phyloP scores from a whole-genome alignment of 768 basidiomycete species.

The Pisolithus marmoratus region DNA sequence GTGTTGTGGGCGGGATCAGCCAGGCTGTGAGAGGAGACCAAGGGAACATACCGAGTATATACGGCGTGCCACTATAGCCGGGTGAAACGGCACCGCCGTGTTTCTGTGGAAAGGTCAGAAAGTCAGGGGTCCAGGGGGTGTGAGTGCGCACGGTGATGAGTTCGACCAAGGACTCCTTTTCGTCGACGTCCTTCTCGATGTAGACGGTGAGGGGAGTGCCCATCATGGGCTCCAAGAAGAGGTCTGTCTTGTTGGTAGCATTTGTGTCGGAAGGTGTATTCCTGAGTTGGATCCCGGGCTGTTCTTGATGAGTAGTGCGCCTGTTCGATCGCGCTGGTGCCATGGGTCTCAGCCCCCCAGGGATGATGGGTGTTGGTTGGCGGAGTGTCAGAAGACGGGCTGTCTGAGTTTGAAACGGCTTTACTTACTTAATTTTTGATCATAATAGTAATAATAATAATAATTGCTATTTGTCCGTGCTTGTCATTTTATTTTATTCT shows the following conservation, averaged over 20 bases:
- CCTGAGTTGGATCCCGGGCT: constrained; percentile 23
- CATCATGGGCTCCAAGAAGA: constrained; percentile 82
- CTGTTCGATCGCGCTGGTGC: constrained; percentile 67
- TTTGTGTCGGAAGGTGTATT: constrained; percentile 25
- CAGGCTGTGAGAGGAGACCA: neutral
- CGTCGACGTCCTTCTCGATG: constrained; percentile 74
- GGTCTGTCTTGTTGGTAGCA: constrained; percentile 33
- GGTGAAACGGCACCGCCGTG: constrained; percentile 70
- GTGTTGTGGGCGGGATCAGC: constrained; percentile 1
- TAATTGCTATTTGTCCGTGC: constrained; percentile 20
- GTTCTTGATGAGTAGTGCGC: constrained; percentile 41
- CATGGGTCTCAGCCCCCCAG: constrained; percentile 57
- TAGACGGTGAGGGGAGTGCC: constrained; percentile 71
- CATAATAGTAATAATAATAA: too few species aligned
- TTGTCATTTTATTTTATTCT: too few species aligned
- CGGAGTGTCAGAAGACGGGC: constrained; percentile 12
- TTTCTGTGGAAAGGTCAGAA: constrained; percentile 40
- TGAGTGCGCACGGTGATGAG: constrained; percentile 55
- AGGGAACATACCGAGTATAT: constrained; percentile 63
- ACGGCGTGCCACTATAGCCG: constrained; percentile 72
- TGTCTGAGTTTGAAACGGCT: constrained; percentile 10
- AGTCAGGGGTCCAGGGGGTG: neutral
- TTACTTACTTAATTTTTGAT: too few species aligned
- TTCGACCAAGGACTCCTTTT: constrained; percentile 58
- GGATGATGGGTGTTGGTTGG: constrained; percentile 17